Conservation (phyloP, 139 green algal genomes). For the Eudorina sp. region DNA sequence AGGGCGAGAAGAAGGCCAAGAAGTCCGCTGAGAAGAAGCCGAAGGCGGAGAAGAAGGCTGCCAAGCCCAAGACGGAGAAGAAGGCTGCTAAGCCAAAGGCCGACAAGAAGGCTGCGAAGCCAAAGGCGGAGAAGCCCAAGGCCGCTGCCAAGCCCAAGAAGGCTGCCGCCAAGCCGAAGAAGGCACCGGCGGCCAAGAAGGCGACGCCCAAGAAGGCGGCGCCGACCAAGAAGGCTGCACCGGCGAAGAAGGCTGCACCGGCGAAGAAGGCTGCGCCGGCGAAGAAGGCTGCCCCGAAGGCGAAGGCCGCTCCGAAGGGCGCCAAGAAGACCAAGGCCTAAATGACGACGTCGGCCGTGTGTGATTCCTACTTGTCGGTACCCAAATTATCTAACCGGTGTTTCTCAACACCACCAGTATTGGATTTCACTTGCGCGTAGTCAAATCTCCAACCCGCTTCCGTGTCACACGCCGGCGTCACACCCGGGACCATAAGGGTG, state of each 20-base stretch:
- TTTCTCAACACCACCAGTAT: constrained; percentile 45
- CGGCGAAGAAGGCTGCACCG: constrained; percentile 18
- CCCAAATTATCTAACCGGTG: constrained; percentile 4
- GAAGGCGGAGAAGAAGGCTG: constrained; percentile 39
- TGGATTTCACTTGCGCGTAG: too few species aligned
- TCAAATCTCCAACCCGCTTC: too few species aligned
- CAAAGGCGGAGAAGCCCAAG: constrained; percentile 33
- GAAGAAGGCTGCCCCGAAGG: constrained; percentile 39
- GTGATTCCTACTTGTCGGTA: not conserved
- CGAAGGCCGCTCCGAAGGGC: constrained; percentile 51
- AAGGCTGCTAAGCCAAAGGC: constrained; percentile 50
- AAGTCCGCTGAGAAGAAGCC: constrained; percentile 49
- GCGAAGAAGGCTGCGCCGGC: constrained; percentile 29
- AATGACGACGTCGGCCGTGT: constrained; percentile 8
- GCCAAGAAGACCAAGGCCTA: constrained; percentile 49
- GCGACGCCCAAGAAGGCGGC: constrained; percentile 32
- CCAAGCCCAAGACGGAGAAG: too few species aligned
- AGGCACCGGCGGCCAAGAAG: constrained; percentile 47
- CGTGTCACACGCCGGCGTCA: too few species aligned
- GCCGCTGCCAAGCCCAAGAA: constrained; percentile 34
- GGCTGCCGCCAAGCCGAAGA: constrained; percentile 49
- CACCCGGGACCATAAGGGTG: too few species aligned
- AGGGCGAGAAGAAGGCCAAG: constrained; percentile 47
- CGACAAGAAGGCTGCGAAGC: constrained; percentile 36
- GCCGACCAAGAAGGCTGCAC: constrained; percentile 9